phyloP scores from a whole-genome alignment of 2,329 filamentous ascomycete species.

The Gnomoniopsis sp. region DNA sequence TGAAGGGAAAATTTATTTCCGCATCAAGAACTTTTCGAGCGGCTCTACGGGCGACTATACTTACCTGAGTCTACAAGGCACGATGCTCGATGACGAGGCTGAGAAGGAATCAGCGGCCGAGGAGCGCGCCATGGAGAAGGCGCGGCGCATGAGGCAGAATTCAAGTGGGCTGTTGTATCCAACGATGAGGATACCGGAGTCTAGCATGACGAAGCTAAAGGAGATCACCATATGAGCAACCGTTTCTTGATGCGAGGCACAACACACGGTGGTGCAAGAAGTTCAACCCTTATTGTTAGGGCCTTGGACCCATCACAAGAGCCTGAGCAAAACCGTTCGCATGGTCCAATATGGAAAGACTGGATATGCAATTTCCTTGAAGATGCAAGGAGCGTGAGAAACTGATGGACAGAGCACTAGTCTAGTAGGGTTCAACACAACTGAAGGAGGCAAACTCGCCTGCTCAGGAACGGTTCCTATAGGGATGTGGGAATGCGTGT shows the following conservation, averaged over 20 bases:
- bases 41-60: conserved; percentile 71
- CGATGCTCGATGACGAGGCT: conserved; percentile 68
- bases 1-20: conserved; percentile 68
- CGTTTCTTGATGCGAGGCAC: no score
- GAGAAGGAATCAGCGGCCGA: conserved; percentile 58
- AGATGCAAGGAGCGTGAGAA: no score
- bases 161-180: conserved; percentile 26
- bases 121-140: conserved; percentile 41
- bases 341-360: no score
- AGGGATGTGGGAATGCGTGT: background rate
- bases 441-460: no score
- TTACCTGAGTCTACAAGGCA: conserved; percentile 83
- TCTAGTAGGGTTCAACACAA: no score
- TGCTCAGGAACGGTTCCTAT: background rate
- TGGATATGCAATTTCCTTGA: no score
- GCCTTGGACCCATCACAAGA: no score
- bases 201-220: conserved; percentile 49
- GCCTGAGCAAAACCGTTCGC: no score
- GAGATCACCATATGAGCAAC: conserved; percentile 4
- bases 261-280: background rate
- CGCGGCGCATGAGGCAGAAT: conserved; percentile 34
- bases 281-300: background rate
- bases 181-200: conserved; percentile 44
- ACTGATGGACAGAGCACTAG: no score
- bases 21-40: conserved; percentile 81